Evolutionary conservation across 2,329 filamentous ascomycete species (phyloP).

Genomic region (Drechslera avenae): DNA sequence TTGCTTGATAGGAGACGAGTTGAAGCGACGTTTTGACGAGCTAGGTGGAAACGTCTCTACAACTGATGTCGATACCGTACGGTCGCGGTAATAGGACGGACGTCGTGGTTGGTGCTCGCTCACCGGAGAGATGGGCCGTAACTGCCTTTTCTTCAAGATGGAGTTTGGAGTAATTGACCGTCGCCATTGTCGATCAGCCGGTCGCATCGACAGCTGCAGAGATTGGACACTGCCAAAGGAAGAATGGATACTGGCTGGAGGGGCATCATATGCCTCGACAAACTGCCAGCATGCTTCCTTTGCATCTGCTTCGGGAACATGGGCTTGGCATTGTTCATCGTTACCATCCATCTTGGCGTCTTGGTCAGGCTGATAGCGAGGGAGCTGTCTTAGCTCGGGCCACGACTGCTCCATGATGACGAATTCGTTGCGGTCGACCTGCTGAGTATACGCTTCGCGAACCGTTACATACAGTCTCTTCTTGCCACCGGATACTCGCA

Average conservation of each 20-base stretch:
- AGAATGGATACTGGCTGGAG: slow-evolving; percentile 52
- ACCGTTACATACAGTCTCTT: slow-evolving; percentile 78
- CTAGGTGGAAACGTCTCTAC: slow-evolving; percentile 27
- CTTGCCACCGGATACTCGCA: slow-evolving; percentile 66
- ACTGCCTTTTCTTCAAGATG: slow-evolving; percentile 38
- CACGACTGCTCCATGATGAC: slow-evolving; percentile 53
- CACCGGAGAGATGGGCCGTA: slow-evolving; percentile 44
- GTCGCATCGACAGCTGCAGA: slow-evolving; percentile 41
- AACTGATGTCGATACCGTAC: slow-evolving; percentile 38
- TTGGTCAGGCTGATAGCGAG: slow-evolving; percentile 59
- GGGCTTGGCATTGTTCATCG: slow-evolving; percentile 43
- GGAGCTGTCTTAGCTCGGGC: slow-evolving; percentile 69
- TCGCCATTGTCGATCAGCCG: slow-evolving; percentile 42
- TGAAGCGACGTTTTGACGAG: slow-evolving; percentile 40
- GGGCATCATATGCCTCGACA: slow-evolving; percentile 67
- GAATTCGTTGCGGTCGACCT: slow-evolving; percentile 46
- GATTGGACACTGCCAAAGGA: slow-evolving; percentile 51
- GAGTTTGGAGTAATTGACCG: slow-evolving; percentile 43
- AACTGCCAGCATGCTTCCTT: slow-evolving; percentile 71
- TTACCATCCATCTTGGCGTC: slow-evolving; percentile 41
- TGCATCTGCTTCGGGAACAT: slow-evolving; percentile 66
- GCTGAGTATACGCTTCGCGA: slow-evolving; percentile 74
- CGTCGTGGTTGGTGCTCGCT: slow-evolving; percentile 40
- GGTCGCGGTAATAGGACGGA: slow-evolving; percentile 32
- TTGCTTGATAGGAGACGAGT: slow-evolving; percentile 38